Base-by-base conservation (phyloP, 2,329 filamentous ascomycete species). In the Rosellinia necatrix region DNA sequence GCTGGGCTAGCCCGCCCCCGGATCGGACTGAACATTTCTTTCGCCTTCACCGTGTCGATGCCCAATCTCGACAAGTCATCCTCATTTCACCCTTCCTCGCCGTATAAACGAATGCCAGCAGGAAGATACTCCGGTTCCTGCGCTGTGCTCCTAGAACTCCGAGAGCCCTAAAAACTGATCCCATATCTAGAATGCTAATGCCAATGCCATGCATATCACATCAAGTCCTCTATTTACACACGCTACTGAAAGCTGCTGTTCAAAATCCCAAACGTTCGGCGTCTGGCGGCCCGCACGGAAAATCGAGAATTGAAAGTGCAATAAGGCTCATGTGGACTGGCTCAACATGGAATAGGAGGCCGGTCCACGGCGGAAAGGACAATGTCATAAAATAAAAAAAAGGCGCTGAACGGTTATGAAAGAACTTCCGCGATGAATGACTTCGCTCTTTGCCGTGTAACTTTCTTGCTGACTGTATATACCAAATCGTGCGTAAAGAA, bases 391-490 rank as follows among this genome's bases (percentile, higher is more conserved):
- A 60, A 60, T 60, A 52, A 24, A 54, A 60, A 58, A 55, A 54
- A 37, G 13, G 41, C 10, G 10, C 22, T 15, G 30, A 43, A 19
- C 59, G 57, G 62, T 66, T 75, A 81, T 63, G 76, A 78, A 72
- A 81, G 75, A 37, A 76, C 71, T 22, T 72, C 74, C n/a, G 71
- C 72, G 38, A 72, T 74, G 47, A 76, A 59, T 3, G 77, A 76
- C 56, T 78, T 78, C 27, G 75, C 72, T 61, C 78, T 72, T 69
- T 81, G 76, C 54, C 82, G 73, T 2, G 78, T 82, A 65, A 84
- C 81, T 69, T 90, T 91, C 72, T 86, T 84, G 75, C 86, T 89
- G 66, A 91, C 87, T 0, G 84, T 82, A 71, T 91, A 91, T 9
- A 87, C 84, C 62, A 91, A 70, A 53, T 88, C 78, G 29, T 86